phyloP scores from a whole-genome alignment of 164 flowering plant genomes.

The Annona cherimola region DNA sequence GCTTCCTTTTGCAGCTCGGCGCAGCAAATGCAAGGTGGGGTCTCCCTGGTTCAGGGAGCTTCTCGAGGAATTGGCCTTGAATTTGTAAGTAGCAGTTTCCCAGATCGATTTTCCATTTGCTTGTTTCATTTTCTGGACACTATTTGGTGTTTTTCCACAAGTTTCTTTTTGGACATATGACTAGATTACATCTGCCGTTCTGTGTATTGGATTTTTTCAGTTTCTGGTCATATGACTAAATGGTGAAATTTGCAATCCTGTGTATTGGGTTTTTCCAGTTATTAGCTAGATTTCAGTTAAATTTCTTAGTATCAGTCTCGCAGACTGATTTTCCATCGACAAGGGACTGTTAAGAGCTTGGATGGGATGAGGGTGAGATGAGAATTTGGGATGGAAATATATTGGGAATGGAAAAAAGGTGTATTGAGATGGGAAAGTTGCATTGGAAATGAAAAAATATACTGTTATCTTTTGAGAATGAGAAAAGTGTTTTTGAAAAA shows the following conservation, averaged over 20 bases:
- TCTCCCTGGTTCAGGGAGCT: slow-evolving; percentile 47
- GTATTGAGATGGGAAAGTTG: too few species aligned
- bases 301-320: too few species aligned
- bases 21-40: slow-evolving; percentile 18
- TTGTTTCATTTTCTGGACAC: neutral
- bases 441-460: too few species aligned
- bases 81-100: slow-evolving; percentile 28
- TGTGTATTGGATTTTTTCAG: neutral
- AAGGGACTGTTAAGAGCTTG: too few species aligned
- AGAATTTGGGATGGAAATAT: too few species aligned
- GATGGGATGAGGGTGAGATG: too few species aligned
- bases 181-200: neutral
- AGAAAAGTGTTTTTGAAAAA: too few species aligned
- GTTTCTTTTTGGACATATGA: neutral
- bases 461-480: too few species aligned
- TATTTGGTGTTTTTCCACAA: neutral
- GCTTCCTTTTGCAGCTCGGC: slow-evolving; percentile 20
- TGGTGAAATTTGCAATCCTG: neutral
- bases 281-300: neutral
- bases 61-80: slow-evolving; percentile 46
- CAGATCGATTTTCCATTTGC: neutral
- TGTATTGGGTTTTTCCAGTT: neutral
- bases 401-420: too few species aligned
- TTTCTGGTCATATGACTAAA: neutral
- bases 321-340: too few species aligned